These are phyloP conservation scores for Zea luxurians DNA, from an alignment of 176 grass and related monocot species.

Conservation along the genomic window DNA sequence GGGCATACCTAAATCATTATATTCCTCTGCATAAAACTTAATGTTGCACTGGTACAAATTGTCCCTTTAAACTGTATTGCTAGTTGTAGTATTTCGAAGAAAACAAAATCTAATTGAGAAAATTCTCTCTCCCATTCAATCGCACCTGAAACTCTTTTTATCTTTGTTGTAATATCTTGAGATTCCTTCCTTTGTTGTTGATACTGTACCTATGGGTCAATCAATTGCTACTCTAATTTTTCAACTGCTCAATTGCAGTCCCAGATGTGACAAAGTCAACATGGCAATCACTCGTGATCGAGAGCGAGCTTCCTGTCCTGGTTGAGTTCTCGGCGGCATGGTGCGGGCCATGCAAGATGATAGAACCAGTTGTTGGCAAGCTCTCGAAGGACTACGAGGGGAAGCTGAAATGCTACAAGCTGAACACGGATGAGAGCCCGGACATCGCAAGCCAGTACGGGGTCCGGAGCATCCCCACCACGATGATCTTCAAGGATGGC, in stretches of 20 bases:
- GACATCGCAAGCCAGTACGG: conserved; percentile 64
- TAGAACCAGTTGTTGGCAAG: conserved; percentile 70
- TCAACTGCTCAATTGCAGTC: conserved; percentile 42
- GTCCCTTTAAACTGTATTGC: background rate
- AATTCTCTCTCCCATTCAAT: background rate
- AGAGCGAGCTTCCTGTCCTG: conserved; percentile 74
- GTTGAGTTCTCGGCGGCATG: conserved; percentile 93
- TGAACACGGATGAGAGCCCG: conserved; percentile 78
- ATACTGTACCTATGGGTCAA: background rate
- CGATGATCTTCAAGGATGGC: conserved; percentile 75
- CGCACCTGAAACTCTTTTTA: too few relatives aligned
- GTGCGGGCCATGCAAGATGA: conserved; percentile 90
- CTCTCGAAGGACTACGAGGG: conserved; percentile 82
- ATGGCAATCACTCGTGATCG: conserved; percentile 59
- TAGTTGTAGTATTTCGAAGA: background rate
- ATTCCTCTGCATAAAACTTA: background rate
- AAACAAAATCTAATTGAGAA: background rate
- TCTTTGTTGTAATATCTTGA: background rate
- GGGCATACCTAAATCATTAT: background rate
- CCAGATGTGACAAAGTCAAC: conserved; percentile 64
- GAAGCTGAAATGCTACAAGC: conserved; percentile 77
- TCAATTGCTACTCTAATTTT: background rate
- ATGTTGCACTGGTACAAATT: background rate
- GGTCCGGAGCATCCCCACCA: conserved; percentile 84
- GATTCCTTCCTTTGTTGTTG: background rate